A percentile compares a stretch with the other conserved stretches of the same genome.
Conservation (phyloP, 345 rosid species). For the Populus deltoides region DNA sequence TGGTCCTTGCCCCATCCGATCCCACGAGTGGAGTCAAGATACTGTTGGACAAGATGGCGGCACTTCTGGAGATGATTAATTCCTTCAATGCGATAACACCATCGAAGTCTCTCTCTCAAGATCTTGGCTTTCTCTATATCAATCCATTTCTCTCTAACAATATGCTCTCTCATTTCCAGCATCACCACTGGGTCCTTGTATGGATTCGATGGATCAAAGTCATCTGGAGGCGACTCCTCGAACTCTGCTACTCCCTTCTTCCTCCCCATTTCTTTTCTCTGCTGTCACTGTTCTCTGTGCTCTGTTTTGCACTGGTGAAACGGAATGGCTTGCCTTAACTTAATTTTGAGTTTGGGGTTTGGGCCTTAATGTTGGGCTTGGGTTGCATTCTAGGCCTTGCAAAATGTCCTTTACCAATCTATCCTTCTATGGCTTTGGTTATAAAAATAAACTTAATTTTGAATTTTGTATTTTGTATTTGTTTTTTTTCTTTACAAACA, state of each 20-base stretch:
- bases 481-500: too few relatives aligned
- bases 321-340: background rate
- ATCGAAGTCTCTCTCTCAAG: constrained; percentile 73
- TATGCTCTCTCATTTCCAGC: constrained; percentile 97
- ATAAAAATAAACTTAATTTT: too few relatives aligned
- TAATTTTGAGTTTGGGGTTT: background rate
- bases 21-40: constrained; percentile 95
- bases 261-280: constrained; percentile 67
- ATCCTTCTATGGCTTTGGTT: background rate
- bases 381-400: background rate
- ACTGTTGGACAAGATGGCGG: constrained; percentile 87
- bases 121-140: constrained; percentile 98
- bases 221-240: constrained; percentile 97
- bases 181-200: constrained; percentile 98
- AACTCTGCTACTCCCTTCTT: constrained; percentile 82
- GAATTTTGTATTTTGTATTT: too few relatives aligned
- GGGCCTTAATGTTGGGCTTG: background rate
- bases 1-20: constrained; percentile 99
- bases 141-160: constrained; percentile 97
- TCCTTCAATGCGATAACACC: constrained; percentile 99
- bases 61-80: constrained; percentile 95
- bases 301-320: background rate
- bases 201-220: constrained; percentile 75
- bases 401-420: background rate
- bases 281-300: background rate